A percentile compares a stretch with the other conserved stretches of the same genome.
Evolutionary conservation across 345 rosid genomes (phyloP).

Genomic region (Brassica cretica): DNA sequence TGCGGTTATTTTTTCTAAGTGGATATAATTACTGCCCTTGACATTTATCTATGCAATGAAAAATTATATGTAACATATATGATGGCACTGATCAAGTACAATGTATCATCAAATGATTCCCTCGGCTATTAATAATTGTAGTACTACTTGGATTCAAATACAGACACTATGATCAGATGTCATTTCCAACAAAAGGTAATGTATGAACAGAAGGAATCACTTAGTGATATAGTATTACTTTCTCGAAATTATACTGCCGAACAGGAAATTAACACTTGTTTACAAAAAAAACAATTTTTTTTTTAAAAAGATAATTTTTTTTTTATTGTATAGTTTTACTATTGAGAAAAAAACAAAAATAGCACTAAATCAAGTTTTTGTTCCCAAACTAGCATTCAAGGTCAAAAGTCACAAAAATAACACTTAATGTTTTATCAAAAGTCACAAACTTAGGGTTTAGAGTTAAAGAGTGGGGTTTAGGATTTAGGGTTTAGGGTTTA

Average conservation of each 20-base stretch:
- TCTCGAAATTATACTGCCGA: constrained; percentile 1
- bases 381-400: too few relatives aligned
- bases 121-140: not conserved
- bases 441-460: too few relatives aligned
- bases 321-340: not conserved
- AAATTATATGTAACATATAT: not conserved
- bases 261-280: not conserved
- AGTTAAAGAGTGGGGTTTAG: too few relatives aligned
- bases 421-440: too few relatives aligned
- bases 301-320: not conserved
- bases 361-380: too few relatives aligned
- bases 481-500: too few relatives aligned
- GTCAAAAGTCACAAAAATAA: too few relatives aligned
- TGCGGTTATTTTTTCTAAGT: not conserved
- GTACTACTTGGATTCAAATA: constrained; percentile 16
- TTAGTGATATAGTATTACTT: not conserved
- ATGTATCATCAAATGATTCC: not conserved
- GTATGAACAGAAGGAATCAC: constrained; percentile 11
- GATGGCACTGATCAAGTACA: not conserved
- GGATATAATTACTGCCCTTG: not conserved
- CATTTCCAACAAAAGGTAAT: constrained; percentile 19
- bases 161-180: constrained; percentile 27
- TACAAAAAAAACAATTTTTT: not conserved
- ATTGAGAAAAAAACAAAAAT: not conserved
- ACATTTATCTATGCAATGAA: not conserved